Percentiles rank a stretch among this genome's conserved stretches.
Evolutionary conservation across 2,329 filamentous ascomycete genomes (phyloP).

Genomic region (Microascus cirrosus): DNA sequence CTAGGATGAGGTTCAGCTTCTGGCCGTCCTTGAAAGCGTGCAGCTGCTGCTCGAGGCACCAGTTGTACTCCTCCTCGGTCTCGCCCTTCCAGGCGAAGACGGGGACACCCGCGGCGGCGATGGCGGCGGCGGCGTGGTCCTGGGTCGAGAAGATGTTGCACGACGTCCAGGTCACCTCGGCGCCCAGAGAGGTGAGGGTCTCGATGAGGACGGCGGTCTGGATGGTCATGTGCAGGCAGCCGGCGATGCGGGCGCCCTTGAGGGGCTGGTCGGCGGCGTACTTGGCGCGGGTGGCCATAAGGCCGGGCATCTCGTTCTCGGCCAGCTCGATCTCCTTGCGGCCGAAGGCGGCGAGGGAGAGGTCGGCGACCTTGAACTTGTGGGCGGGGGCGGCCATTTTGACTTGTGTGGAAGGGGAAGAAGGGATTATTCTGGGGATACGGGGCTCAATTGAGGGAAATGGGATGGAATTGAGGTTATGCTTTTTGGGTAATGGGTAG

Average conservation of each 20-base stretch:
- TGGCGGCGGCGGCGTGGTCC: conserved; percentile 95
- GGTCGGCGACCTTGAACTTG: conserved; percentile 98
- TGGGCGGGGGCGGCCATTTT: conserved; percentile 69
- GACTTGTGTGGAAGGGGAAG: conserved; percentile 10
- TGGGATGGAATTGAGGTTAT: conserved; percentile 1
- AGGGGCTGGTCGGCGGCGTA: conserved; percentile 91
- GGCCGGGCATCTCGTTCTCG: conserved; percentile 93
- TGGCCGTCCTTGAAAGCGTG: conserved; percentile 91
- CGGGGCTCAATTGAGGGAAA: conserved; percentile 6
- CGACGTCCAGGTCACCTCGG: conserved; percentile 96
- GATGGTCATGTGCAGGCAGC: conserved; percentile 99
- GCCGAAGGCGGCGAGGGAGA: conserved; percentile 94
- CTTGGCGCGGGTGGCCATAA: conserved; percentile 88
- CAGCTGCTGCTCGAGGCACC: conserved; percentile 99
- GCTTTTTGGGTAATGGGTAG: conserved; percentile 5
- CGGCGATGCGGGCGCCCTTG: conserved; percentile 88
- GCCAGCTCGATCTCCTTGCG: conserved; percentile 98
- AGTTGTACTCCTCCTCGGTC: conserved; percentile 99
- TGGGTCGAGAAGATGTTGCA: conserved; percentile 99
- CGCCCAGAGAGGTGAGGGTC: conserved; percentile 87
- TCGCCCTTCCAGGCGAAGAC: conserved; percentile 76
- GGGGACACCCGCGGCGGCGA: conserved; percentile 84
- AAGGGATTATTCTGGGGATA: conserved; percentile 4
- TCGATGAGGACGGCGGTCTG: conserved; percentile 99
- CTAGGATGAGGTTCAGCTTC: conserved; percentile 96